Evolutionary conservation across 2,329 filamentous ascomycete genomes (phyloP), one percentile per base, ranked within the genome.

Genomic region (Colletotrichum sp.): DNA sequence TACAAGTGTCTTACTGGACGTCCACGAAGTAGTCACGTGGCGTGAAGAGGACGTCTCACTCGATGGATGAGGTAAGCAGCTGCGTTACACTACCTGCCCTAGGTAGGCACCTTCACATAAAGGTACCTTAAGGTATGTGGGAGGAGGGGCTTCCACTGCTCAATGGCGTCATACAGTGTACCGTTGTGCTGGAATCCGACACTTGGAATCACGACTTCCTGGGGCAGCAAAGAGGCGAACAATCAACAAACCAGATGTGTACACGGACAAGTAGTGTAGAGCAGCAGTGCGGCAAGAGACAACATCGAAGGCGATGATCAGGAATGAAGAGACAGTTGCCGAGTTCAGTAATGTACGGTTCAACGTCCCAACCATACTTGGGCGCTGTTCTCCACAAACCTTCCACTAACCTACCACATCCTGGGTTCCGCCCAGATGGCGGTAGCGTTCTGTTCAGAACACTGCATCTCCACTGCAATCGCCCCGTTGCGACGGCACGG

Each of bases 131-230:
- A 55, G 12, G 13, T 39, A 13, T 43, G 30, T 27, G 16, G 6
- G 25, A 36, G 34, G 48, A 71, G 48, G 66, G 71, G 67, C 60
- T 28, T 48, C 15, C 16, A 39, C n/a, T 22, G 56, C 32, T 68
- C 32, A 8, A 73, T 73, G 72, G 43, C 73, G 73, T 75, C 73
- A 75, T 75, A 43, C 16, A 43, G 39, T 43, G 39, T 43, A 52
- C 22, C 16, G 22, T 25, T 36, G n/a, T 25, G 28, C 18, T 22
- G 43, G n/a, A 52, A 52, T 52, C 6, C 43, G 3, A 16, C 27
- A 55, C 56, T 32, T 34, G 28, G 28, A 25, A 48, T 32, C 22
- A 28, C 61, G 18, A 34, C 15, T 61, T 34, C 28, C 30, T 22
- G n/a, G 28, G n/a, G 30, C 58, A 15, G 27, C 58, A 61, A 61